A percentile compares a stretch with the other conserved stretches of the same genome.
Conservation (phyloP, 2,329 filamentous ascomycete species). For the Mollisia scopiformis region DNA sequence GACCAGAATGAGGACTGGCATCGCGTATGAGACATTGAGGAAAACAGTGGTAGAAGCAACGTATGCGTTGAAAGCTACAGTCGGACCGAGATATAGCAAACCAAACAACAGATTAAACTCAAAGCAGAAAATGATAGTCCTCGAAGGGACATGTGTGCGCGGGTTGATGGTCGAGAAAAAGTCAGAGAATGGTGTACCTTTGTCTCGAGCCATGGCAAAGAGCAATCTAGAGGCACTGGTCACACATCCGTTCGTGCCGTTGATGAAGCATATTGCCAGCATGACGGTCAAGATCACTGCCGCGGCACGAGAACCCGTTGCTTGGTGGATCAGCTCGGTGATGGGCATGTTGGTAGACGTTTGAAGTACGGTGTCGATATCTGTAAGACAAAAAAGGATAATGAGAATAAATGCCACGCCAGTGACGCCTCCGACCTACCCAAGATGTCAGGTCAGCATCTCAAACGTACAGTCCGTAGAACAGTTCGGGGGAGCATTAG, state of each 20-base stretch:
- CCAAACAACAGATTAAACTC: neutral
- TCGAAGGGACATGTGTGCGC: neutral
- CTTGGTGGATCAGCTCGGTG: neutral
- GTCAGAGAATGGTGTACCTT: neutral
- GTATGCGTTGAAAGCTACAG: neutral
- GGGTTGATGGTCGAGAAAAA: neutral
- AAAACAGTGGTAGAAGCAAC: neutral
- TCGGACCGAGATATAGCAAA: neutral
- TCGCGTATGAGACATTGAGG: neutral
- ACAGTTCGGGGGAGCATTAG: too few relatives aligned
- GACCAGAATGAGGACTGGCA: neutral
- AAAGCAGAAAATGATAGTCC: neutral
- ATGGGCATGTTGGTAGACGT: neutral
- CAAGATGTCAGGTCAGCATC: too few relatives aligned
- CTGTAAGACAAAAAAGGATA: neutral
- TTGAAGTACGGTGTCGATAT: neutral
- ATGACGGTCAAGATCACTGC: neutral
- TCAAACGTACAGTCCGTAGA: too few relatives aligned
- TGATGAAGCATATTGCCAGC: neutral
- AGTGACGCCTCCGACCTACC: too few relatives aligned
- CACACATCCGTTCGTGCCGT: neutral
- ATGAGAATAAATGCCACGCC: neutral
- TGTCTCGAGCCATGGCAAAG: neutral
- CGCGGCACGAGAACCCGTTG: neutral
- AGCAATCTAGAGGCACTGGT: neutral